A percentile compares a stretch with the other conserved stretches of the same genome.
Conservation (phyloP, 148 eudicot genomes). For the Fagopyrum tataricum region DNA sequence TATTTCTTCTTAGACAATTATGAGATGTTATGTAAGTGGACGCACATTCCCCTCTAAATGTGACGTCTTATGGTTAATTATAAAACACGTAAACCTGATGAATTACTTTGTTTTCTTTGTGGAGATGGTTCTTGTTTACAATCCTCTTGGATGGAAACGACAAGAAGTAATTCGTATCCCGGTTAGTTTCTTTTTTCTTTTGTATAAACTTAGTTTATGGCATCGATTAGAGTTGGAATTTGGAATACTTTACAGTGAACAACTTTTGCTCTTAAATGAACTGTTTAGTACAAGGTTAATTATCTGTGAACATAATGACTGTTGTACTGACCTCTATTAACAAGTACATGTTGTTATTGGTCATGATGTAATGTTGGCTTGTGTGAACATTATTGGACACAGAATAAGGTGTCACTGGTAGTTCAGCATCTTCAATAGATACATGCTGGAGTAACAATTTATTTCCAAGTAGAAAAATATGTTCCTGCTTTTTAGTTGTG, state of each 20-base stretch:
- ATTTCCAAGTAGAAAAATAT: not conserved
- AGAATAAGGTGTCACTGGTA: not conserved
- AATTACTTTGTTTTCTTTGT: slow-evolving; percentile 15
- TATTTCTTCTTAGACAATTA: slow-evolving; percentile 3
- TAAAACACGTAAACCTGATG: not conserved
- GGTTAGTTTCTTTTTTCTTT: slow-evolving; percentile 30
- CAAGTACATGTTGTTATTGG: not conserved
- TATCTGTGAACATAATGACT: not conserved
- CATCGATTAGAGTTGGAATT: not conserved
- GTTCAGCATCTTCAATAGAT: not conserved
- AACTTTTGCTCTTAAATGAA: not conserved
- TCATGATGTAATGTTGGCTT: not conserved
- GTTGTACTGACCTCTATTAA: not conserved
- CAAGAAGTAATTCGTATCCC: slow-evolving; percentile 66
- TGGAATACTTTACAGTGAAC: not conserved
- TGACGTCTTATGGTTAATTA: not conserved
- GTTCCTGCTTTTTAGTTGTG: not conserved
- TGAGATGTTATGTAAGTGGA: not conserved
- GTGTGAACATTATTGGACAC: not conserved
- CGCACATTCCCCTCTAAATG: slow-evolving; percentile 2
- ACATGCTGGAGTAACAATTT: not conserved
- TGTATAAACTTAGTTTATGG: not conserved
- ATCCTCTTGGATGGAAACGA: slow-evolving; percentile 72
- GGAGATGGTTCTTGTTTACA: slow-evolving; percentile 62
- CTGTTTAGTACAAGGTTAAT: not conserved